These are phyloP conservation scores for Waitea zeae DNA, from an alignment of 1,284 basidiomycete genomes.

Conservation along the genomic window DNA sequence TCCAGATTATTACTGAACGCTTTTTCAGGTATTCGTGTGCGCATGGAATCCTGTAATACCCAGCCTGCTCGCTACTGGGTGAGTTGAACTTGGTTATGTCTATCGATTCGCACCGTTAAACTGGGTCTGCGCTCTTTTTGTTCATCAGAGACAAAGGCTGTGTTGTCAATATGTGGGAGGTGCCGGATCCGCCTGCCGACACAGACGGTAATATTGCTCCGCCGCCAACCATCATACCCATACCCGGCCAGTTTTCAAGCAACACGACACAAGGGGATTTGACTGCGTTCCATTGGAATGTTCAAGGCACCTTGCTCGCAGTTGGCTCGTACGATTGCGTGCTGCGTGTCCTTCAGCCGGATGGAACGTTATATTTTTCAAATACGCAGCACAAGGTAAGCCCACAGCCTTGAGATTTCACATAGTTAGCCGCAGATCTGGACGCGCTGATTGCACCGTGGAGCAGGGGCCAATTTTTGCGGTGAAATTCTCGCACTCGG, in stretches of 20 bases:
- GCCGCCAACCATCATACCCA: no score
- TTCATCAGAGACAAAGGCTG: no score
- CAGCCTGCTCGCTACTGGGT: slow-evolving; percentile 60
- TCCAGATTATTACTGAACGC: background rate
- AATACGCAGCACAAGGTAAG: slow-evolving; percentile 46
- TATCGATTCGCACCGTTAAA: no score
- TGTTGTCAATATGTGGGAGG: no score
- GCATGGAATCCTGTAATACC: slow-evolving; percentile 59
- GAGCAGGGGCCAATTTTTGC: slow-evolving; percentile 62
- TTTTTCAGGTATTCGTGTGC: slow-evolving; percentile 56
- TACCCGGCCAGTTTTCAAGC: no score
- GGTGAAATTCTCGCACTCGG: slow-evolving; percentile 50
- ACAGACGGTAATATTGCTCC: no score
- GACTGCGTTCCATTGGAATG: slow-evolving; percentile 60
- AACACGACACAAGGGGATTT: no score
- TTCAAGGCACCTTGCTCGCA: slow-evolving; percentile 51
- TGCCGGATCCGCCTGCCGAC: no score
- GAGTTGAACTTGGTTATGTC: slow-evolving; percentile 12
- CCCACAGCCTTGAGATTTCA: slow-evolving; percentile 4
- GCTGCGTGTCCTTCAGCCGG: slow-evolving; percentile 40
- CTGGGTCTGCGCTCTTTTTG: no score
- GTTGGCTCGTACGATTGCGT: slow-evolving; percentile 60
- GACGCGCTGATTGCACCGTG: slow-evolving; percentile 7
- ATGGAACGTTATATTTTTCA: slow-evolving; percentile 41
- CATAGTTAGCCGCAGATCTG: no score